Percentiles rank a stretch among this genome's conserved stretches.
phyloP scores from a whole-genome alignment of 345 rosid genomes.

The Geranium brycei region DNA sequence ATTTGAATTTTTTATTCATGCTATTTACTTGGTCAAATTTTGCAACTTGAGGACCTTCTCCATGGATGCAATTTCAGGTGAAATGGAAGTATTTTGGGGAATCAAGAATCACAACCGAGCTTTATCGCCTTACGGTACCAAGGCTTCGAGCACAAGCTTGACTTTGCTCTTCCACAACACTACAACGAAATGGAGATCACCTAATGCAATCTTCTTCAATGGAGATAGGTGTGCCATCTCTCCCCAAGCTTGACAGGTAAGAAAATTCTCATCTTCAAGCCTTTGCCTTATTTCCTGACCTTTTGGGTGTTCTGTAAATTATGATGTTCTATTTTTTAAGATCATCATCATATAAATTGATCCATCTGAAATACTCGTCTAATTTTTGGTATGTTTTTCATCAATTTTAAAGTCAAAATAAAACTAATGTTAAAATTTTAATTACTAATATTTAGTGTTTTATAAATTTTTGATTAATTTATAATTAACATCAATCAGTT shows the following conservation, averaged over 20 bases:
- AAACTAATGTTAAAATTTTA: no score
- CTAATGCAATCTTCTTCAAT: background rate
- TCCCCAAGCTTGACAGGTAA: background rate
- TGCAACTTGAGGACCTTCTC: background rate
- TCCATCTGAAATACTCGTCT: no score
- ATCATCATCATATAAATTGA: no score
- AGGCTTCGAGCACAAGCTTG: background rate
- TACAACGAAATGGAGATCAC: background rate
- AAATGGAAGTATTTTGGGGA: constrained; percentile 3
- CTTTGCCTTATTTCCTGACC: background rate
- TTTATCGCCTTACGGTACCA: background rate
- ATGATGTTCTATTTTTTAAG: no score
- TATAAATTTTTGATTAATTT: no score
- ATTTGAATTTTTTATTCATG: no score
- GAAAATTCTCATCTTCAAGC: background rate
- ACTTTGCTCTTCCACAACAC: background rate
- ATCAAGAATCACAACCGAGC: background rate
- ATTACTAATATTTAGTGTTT: no score
- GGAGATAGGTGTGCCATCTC: background rate
- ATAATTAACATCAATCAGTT: no score
- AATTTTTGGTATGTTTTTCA: no score
- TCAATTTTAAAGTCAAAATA: no score
- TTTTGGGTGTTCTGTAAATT: no score
- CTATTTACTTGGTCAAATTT: no score
- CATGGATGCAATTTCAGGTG: background rate